Evolutionary conservation across 2,329 filamentous ascomycete species (phyloP).

Genomic region (Ophiostoma piceae): DNA sequence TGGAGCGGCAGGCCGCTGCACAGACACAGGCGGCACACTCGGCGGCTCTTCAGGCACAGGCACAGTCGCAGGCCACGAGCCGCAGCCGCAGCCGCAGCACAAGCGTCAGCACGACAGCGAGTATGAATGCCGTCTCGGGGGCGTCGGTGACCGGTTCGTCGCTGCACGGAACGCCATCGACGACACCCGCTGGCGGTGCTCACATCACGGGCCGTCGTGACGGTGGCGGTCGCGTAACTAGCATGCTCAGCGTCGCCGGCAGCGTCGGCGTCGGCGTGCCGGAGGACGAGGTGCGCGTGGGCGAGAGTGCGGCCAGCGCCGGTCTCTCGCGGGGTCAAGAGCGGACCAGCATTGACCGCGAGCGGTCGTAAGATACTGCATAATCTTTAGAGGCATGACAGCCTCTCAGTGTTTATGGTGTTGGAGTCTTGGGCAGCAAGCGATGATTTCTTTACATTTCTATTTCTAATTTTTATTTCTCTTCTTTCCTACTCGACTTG

Average conservation of each 20-base stretch:
- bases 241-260: constrained; percentile 37
- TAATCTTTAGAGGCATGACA: not conserved
- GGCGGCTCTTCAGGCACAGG: constrained; percentile 21
- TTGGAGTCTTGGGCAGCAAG: constrained; percentile 6
- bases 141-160: constrained; percentile 34
- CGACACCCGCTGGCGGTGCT: constrained; percentile 33
- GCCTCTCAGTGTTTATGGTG: not conserved
- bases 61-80: not conserved
- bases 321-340: constrained; percentile 30
- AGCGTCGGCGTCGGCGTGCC: constrained; percentile 51
- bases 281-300: constrained; percentile 56
- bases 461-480: not conserved
- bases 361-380: not conserved
- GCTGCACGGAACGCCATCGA: constrained; percentile 25
- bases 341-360: constrained; percentile 12
- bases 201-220: constrained; percentile 46
- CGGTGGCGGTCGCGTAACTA: constrained; percentile 42
- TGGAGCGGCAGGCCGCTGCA: constrained; percentile 43
- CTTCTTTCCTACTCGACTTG: not conserved
- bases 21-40: not conserved
- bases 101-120: constrained; percentile 51
- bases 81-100: constrained; percentile 43
- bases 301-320: constrained; percentile 56
- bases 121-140: constrained; percentile 39
- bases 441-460: not conserved